These are phyloP conservation scores for Dovyalis caffra DNA, from an alignment of 345 rosid species.

Conservation along the genomic window DNA sequence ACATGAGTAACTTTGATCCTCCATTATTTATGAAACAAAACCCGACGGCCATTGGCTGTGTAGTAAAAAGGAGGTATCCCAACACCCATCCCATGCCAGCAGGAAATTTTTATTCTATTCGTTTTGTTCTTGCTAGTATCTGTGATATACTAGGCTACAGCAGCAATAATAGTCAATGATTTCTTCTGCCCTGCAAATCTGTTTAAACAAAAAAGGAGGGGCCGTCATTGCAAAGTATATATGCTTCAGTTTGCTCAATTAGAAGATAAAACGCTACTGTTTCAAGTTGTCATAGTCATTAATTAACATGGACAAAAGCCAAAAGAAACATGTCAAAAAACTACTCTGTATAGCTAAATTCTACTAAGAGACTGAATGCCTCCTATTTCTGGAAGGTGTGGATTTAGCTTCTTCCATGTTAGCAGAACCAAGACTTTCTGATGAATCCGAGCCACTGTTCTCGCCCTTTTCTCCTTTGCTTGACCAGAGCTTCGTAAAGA, in stretches of 20 bases:
- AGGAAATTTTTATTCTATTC: too few species aligned
- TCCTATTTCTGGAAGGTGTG: constrained; percentile 69
- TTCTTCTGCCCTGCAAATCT: background rate
- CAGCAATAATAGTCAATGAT: background rate
- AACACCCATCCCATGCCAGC: too few species aligned
- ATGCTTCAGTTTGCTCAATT: constrained; percentile 28
- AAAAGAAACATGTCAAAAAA: constrained; percentile 1
- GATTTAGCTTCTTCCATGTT: constrained; percentile 51
- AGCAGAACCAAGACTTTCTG: constrained; percentile 64
- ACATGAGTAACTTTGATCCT: too few species aligned
- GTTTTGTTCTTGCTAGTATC: background rate
- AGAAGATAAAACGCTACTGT: constrained; percentile 22
- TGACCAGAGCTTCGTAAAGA: constrained; percentile 54
- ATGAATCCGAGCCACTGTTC: constrained; percentile 75
- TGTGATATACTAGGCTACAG: background rate
- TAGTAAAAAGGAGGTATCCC: too few species aligned
- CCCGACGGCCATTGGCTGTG: too few species aligned
- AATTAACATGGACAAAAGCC: constrained; percentile 1
- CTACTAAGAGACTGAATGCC: constrained; percentile 66
- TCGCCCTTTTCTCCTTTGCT: constrained; percentile 57
- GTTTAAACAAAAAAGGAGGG: background rate
- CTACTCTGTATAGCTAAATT: constrained; percentile 7
- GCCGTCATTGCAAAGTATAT: constrained; percentile 16
- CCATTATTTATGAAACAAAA: too few species aligned
- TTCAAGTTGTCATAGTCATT: constrained; percentile 19